phyloP scores from a whole-genome alignment of 352 stramenopile genomes.

The Bremia lactucae region DNA sequence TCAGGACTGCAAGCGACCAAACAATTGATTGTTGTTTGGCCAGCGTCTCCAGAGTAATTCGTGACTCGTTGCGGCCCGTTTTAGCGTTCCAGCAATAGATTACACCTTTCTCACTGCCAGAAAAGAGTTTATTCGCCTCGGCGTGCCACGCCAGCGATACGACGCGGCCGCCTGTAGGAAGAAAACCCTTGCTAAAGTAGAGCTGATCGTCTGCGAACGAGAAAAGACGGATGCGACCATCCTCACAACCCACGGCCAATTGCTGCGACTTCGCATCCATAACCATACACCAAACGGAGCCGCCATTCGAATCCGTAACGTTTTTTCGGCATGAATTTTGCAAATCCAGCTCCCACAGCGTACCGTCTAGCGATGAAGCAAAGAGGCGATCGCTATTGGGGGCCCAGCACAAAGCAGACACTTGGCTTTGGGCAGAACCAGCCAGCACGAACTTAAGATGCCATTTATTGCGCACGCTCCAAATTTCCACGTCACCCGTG shows the following conservation, averaged over 20 bases:
- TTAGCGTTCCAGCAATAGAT: slow-evolving; percentile 83
- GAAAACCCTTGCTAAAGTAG: slow-evolving; percentile 78
- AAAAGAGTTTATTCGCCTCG: slow-evolving; percentile 70
- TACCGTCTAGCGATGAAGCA: slow-evolving; percentile 58
- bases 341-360: slow-evolving; percentile 79
- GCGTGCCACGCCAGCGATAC: slow-evolving; percentile 80
- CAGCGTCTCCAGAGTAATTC: slow-evolving; percentile 76
- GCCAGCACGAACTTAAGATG: slow-evolving; percentile 60
- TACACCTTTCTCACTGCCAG: slow-evolving; percentile 69
- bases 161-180: slow-evolving; percentile 59
- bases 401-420: slow-evolving; percentile 66
- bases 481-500: slow-evolving; percentile 78
- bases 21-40: slow-evolving; percentile 75
- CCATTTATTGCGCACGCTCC: slow-evolving; percentile 53
- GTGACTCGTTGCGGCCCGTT: slow-evolving; percentile 66
- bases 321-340: slow-evolving; percentile 55
- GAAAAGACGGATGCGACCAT: slow-evolving; percentile 86
- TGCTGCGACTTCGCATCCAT: slow-evolving; percentile 43
- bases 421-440: slow-evolving; percentile 47
- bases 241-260: slow-evolving; percentile 83
- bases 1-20: slow-evolving; percentile 86
- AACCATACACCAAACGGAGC: slow-evolving; percentile 82
- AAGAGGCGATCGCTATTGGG: slow-evolving; percentile 36
- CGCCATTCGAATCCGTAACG: slow-evolving; percentile 80
- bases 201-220: slow-evolving; percentile 60